phyloP scores from a whole-genome alignment of 1,284 basidiomycete genomes.

The Apiotrichum montevideense region DNA sequence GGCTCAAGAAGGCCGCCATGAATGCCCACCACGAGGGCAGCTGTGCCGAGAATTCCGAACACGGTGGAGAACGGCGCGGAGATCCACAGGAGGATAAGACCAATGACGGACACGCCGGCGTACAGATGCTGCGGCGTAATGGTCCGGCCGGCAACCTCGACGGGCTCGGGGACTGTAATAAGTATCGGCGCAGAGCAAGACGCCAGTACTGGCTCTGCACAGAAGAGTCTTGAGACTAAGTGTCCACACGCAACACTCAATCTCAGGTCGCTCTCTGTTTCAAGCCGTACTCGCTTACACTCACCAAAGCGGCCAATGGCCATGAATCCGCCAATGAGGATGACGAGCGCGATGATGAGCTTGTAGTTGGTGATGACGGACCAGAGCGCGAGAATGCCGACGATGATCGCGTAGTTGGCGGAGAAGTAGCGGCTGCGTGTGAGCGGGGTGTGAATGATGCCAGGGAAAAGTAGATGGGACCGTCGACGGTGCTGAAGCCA shows the following conservation, averaged over 20 bases:
- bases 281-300: slow-evolving; percentile 32
- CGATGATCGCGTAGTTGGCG: slow-evolving; percentile 82
- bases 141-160: slow-evolving; percentile 49
- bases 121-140: slow-evolving; percentile 58
- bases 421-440: slow-evolving; percentile 92
- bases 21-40: slow-evolving; percentile 48
- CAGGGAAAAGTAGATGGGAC: no score
- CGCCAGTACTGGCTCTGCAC: no score
- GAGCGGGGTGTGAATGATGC: not conserved
- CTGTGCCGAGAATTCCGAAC: slow-evolving; percentile 47
- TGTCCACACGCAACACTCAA: no score
- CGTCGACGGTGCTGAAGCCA: no score
- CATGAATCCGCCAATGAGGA: slow-evolving; percentile 86
- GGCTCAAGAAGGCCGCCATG: slow-evolving; percentile 55
- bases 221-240: no score
- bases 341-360: slow-evolving; percentile 74
- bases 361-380: slow-evolving; percentile 75
- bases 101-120: slow-evolving; percentile 51
- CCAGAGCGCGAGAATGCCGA: slow-evolving; percentile 77
- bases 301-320: slow-evolving; percentile 84
- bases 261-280: no score
- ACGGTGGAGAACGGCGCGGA: slow-evolving; percentile 46
- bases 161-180: slow-evolving; percentile 32
- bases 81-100: slow-evolving; percentile 45
- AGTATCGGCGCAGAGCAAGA: no score